Evolutionary conservation across 2,329 filamentous ascomycete genomes (phyloP).

Genomic region (Penicillium hesseltinei): DNA sequence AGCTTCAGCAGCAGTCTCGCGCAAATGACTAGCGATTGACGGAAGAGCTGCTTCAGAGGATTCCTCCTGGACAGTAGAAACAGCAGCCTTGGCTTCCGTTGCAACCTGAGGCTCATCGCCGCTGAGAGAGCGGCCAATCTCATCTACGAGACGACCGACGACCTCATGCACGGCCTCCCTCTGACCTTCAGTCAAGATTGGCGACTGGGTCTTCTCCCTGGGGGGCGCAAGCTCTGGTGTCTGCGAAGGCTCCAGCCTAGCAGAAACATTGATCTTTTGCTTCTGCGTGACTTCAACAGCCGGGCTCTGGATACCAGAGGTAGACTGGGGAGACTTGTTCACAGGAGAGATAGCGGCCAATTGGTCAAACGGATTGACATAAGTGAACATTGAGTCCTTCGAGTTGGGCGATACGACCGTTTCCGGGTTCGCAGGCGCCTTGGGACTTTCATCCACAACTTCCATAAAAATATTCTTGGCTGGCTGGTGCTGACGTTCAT

Average conservation of each 20-base stretch:
- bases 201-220: conserved; percentile 23
- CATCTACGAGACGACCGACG: conserved; percentile 62
- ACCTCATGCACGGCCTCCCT: conserved; percentile 71
- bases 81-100: conserved; percentile 48
- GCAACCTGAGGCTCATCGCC: conserved; percentile 42
- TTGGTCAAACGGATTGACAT: conserved; percentile 71
- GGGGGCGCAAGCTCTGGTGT: conserved; percentile 13
- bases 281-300: conserved; percentile 31
- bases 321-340: conserved; percentile 53
- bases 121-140: conserved; percentile 57
- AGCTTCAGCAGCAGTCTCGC: conserved; percentile 45
- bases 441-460: conserved; percentile 17
- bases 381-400: conserved; percentile 59
- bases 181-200: conserved; percentile 33
- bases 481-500: conserved; percentile 15
- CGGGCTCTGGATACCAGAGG: conserved; percentile 43
- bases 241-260: conserved; percentile 18
- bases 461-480: conserved; percentile 12
- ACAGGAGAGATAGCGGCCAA: conserved; percentile 65
- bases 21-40: conserved; percentile 31
- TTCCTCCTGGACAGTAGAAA: conserved; percentile 34
- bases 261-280: conserved; percentile 24
- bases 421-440: conserved; percentile 30
- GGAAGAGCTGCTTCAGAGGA: conserved; percentile 38
- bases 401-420: conserved; percentile 38